Base-by-base conservation (phyloP, 2,329 filamentous ascomycete species). In the Mollisia scopiformis region DNA sequence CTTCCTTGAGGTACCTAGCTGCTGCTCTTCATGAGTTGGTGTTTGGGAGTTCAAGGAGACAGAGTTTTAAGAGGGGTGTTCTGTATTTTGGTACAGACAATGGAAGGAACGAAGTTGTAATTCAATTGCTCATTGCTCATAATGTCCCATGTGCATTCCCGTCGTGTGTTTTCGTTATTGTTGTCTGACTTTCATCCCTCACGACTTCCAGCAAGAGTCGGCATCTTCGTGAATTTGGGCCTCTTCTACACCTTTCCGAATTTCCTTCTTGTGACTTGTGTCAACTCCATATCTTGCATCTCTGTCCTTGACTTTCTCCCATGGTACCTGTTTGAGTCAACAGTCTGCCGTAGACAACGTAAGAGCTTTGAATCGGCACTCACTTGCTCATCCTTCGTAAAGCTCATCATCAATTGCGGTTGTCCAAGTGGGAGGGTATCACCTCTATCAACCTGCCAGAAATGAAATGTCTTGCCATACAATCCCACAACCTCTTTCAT, bases 391-490 rank as follows among this genome's bases (percentile, higher is more conserved):
- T 76, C 74, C 10, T 72, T 73, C 25, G 82, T 85, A 63, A 80
- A 87, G 69, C 86, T 88, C 63, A 81, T 85, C 84, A 90, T 89
- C 66, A 90, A 74, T 74, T 87, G 75, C 58, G 88, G 86, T 63
- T 76, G 72, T 0, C 87, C 87, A 65, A 89, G 70, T 1, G 87
- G 87, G 57, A 89, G 68, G n/a, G 55, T 60, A 70, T 94, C 86
- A 0, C 91, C 91, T 6, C 84, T 79, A 75, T 96, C 92, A 16
- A 89, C 85, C 81, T 96, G 91, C 92, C 93, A 96, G 43, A 95
- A 80, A 73, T 96, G 92, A 74, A 89, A 95, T 1, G 89, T 86
- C 73, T 96, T 96, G 10, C 92, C 92, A 71, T 96, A 96, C 2
- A 95, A 73, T 0, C 84, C 80, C 3, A 92, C 77, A 0, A 95